Conservation (phyloP, 495 filamentous ascomycete genomes). For the Penicillium paxilli region DNA sequence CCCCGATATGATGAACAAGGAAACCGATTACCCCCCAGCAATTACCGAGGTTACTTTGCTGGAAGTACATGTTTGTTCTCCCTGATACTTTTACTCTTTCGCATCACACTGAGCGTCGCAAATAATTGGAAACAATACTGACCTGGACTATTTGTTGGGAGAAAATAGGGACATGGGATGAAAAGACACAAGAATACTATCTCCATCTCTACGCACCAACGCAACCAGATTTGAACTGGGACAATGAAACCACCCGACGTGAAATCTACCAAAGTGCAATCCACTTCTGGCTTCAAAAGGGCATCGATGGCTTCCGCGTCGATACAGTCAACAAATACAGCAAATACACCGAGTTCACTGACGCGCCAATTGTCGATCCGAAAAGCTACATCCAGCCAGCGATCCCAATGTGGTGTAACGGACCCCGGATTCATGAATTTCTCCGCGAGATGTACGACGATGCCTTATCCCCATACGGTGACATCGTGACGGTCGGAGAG, state of each 20-base stretch:
- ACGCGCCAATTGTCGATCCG: slow-evolving; percentile 37
- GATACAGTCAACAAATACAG: slow-evolving; percentile 55
- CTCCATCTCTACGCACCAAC: slow-evolving; percentile 49
- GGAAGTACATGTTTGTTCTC: slow-evolving; percentile 40
- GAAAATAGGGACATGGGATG: slow-evolving; percentile 46
- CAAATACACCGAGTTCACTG: slow-evolving; percentile 44
- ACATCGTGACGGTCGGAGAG: slow-evolving; percentile 50
- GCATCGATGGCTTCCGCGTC: slow-evolving; percentile 52
- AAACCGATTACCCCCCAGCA: slow-evolving; percentile 53
- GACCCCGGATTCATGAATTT: slow-evolving; percentile 55
- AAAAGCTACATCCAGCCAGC: slow-evolving; percentile 41
- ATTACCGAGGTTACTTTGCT: slow-evolving; percentile 53
- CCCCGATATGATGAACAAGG: slow-evolving; percentile 46
- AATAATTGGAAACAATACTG: background rate
- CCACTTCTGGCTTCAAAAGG: slow-evolving; percentile 54
- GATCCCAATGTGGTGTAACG: slow-evolving; percentile 47
- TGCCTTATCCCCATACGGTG: background rate
- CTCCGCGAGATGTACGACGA: slow-evolving; percentile 36
- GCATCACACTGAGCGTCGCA: background rate
- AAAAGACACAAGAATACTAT: slow-evolving; percentile 51
- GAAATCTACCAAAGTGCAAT: slow-evolving; percentile 49
- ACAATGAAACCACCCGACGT: slow-evolving; percentile 42
- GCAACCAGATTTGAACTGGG: slow-evolving; percentile 57
- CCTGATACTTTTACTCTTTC: background rate
- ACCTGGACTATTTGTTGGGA: background rate